Base-by-base conservation (phyloP, 2,329 filamentous ascomycete species). In the Colletotrichum paranaense region DNA sequence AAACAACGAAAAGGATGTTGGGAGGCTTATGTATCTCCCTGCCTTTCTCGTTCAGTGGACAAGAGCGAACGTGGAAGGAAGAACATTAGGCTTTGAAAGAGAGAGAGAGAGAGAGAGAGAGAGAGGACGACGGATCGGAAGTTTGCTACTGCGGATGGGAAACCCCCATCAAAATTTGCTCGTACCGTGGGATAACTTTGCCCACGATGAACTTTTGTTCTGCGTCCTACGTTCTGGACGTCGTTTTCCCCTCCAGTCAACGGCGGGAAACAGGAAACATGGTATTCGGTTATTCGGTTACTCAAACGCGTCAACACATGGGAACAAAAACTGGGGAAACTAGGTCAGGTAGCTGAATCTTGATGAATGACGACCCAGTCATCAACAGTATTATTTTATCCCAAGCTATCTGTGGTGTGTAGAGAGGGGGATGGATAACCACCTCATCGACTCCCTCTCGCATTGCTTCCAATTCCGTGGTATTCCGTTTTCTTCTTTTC, bases 361-460 rank as follows among this genome's bases (percentile, higher is more conserved):
- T 65, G 35, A 26, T 60, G 70, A 70, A 49, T 65, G 70, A 73
- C 55, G 32, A 60, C 46, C 46, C 7, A 64, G 59, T 73, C 67
- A 70, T 70, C 66, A 55, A 8, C 26, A 72, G 26, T 73, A 56
- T 73, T 38, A 69, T 70, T 70, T 35, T 49, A 19, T 49, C 64
- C 49, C 52, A 32, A 38, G 5, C 55, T 16, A n/a, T 49, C 32
- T 26, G 46, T 22, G 14, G 24, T 30, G 46, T 19, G 62, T 8
- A 49, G 42, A 49, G 42, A 11, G 19, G 16, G 22, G 55, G 42
- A 28, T 64, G 38, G 46, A n/a, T 38, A 49, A 59, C 30, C 19
- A 9, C 30, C 30, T 32, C 30, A 49, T 49, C 42, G 3, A 42
- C 16, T 22, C 12, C 49, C 26, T 19, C 58, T 22, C 28, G 55